Percentiles rank a stretch among this genome's conserved stretches.
phyloP scores from a whole-genome alignment of 352 stramenopile genomes.

The Phytopythium kandeliae region DNA sequence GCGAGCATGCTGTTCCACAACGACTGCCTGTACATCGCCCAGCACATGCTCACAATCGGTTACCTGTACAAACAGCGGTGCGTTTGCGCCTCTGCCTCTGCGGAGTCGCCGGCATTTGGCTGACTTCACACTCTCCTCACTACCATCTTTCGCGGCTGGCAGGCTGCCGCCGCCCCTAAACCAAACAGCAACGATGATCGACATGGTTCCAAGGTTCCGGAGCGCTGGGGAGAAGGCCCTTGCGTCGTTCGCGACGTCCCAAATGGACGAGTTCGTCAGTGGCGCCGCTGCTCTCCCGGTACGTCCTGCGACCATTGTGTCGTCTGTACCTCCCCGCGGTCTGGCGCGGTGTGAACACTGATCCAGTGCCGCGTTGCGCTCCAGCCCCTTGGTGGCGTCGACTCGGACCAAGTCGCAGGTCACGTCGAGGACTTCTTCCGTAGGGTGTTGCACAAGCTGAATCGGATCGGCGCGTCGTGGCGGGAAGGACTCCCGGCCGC shows the following conservation, averaged over 20 bases:
- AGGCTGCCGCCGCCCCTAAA: conserved; percentile 52
- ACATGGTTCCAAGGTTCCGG: conserved; percentile 68
- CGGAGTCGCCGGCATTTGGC: background rate
- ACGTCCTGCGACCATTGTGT: conserved; percentile 7
- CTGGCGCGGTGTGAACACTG: background rate
- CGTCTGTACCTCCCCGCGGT: background rate
- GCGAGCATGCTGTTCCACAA: conserved; percentile 83
- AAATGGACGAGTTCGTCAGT: conserved; percentile 40
- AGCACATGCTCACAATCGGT: conserved; percentile 75
- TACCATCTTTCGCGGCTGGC: background rate
- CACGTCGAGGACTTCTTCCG: conserved; percentile 57
- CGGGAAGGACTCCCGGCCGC: conserved; percentile 40
- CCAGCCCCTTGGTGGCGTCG: conserved; percentile 33
- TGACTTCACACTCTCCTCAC: background rate
- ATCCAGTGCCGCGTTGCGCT: background rate
- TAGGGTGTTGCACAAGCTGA: conserved; percentile 55
- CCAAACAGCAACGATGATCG: conserved; percentile 67
- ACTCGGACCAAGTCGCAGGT: conserved; percentile 26
- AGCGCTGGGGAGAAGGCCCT: conserved; percentile 54
- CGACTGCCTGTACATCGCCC: conserved; percentile 75
- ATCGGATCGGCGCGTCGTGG: conserved; percentile 54
- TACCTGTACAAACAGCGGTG: conserved; percentile 71
- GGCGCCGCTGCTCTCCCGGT: conserved; percentile 40
- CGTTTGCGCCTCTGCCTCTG: background rate
- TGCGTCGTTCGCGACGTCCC: conserved; percentile 27